Evolutionary conservation across 306 rosid genomes (phyloP), one percentile per base, ranked within the genome.

Genomic region (Quercus glauca): DNA sequence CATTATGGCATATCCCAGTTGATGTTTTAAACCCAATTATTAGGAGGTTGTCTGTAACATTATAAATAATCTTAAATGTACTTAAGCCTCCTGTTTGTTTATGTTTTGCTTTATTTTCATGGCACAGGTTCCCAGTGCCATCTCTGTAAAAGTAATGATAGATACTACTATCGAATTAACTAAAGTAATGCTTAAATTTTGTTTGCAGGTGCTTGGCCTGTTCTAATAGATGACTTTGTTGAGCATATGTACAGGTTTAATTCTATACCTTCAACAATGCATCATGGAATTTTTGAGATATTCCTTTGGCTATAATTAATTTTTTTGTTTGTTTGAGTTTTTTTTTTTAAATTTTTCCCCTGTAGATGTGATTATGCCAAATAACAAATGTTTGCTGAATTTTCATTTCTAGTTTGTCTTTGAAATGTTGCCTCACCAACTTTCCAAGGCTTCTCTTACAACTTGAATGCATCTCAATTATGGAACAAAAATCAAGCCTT

Each of bases 141-240:
- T 25, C 17, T 25, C 31, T 60, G 11, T 26, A 25, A 26, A 61
- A 61, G 31, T 31, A 26, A 35, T 5, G 6, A 14, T 63, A 11
- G 41, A 63, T 63, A 2, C 41, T 63, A 14, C 69, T 28, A 1
- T 25, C 9, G 1, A 6, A 20, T 14, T 67, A 33, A 67, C 20
- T n/a, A 67, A 19, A 67, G 20, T 67, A 35, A 8, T 35, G 20
- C 20, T 28, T 63, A 18, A 12, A 12, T 51, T 68, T 64, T 28
- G 76, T 87, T 77, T 82, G 77, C 89, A 96, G 99, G 99, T 86
- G 99, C 99, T 82, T 96, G 99, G 99, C 99, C 99, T 31, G 93
- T 96, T 82, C 83, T 96, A 74, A 87, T 96, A 70, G 99, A 96
- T 88, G 99, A 96, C 71, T 96, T 96, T 28, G 98, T 96, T 3